Evolutionary conservation across 495 filamentous ascomycete genomes (phyloP).

Genomic region (Aspergillus haitiensis): DNA sequence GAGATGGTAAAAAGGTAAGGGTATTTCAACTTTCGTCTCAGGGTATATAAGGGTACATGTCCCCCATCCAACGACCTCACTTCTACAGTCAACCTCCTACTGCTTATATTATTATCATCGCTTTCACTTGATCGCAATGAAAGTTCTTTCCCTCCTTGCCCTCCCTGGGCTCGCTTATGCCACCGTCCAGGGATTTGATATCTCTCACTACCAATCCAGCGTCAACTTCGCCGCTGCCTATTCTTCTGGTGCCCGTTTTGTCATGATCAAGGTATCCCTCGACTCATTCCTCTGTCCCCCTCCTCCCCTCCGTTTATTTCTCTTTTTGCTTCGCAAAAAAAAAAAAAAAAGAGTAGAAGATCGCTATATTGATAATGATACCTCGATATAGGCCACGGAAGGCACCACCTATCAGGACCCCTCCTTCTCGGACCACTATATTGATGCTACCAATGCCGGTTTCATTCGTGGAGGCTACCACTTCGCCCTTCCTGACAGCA

Average conservation of each 20-base stretch:
- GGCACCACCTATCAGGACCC: conserved; percentile 53
- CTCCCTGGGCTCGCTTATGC: conserved; percentile 24
- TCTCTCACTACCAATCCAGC: conserved; percentile 44
- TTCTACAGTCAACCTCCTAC: neutral
- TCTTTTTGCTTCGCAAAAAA: no score
- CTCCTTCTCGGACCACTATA: conserved; percentile 54
- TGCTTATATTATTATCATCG: conserved; percentile 2
- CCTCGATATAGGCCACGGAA: conserved; percentile 50
- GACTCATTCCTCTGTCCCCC: no score
- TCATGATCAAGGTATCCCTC: conserved; percentile 61
- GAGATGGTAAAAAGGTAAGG: neutral
- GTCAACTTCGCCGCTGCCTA: conserved; percentile 12
- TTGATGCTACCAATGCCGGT: conserved; percentile 52
- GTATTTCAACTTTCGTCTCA: no score
- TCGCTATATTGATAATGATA: neutral
- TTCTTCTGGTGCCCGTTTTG: conserved; percentile 44
- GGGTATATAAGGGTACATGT: no score
- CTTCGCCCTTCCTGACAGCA: conserved; percentile 52
- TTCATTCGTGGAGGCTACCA: conserved; percentile 61
- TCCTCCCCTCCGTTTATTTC: neutral
- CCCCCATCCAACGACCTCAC: neutral
- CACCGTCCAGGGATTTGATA: conserved; percentile 63
- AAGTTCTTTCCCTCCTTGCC: conserved; percentile 15
- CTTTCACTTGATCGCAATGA: neutral
- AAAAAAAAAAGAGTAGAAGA: neutral